A percentile compares a stretch with the other conserved stretches of the same genome.
Evolutionary conservation across 208 protist species (phyloP).

Genomic region (Tritrichomonas foetus): DNA sequence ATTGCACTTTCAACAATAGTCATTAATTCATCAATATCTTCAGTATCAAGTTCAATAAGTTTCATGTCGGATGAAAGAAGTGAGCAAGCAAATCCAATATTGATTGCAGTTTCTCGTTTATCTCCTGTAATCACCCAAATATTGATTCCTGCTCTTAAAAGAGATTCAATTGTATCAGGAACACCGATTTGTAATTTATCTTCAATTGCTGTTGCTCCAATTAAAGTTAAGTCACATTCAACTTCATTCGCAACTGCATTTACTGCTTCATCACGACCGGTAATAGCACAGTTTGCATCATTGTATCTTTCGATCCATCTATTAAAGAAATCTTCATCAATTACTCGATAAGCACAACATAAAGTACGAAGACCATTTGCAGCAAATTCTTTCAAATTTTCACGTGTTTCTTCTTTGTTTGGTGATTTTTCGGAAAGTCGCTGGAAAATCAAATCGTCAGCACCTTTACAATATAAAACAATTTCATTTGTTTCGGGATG

Average conservation of each 20-base stretch:
- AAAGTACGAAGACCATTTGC: slow-evolving; percentile 33
- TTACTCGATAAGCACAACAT: background rate
- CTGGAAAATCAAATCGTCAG: slow-evolving; percentile 35
- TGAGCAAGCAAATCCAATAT: slow-evolving; percentile 61
- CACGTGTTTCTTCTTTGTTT: background rate
- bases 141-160: slow-evolving; percentile 70
- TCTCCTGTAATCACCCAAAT: slow-evolving; percentile 96
- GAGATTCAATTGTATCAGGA: slow-evolving; percentile 59
- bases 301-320: background rate
- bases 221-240: slow-evolving; percentile 40
- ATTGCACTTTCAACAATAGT: background rate
- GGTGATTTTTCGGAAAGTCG: background rate
- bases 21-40: background rate
- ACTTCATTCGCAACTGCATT: background rate
- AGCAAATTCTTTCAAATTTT: background rate
- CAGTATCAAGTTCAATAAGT: background rate
- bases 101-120: slow-evolving; percentile 87
- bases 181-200: slow-evolving; percentile 86
- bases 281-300: background rate
- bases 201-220: slow-evolving; percentile 53
- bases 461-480: background rate
- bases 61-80: background rate
- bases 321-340: background rate
- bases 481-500: slow-evolving; percentile 41
- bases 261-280: slow-evolving; percentile 2